Evolutionary conservation across 768 basidiomycete species (phyloP).

Genomic region (Auriscalpium microsporum): DNA sequence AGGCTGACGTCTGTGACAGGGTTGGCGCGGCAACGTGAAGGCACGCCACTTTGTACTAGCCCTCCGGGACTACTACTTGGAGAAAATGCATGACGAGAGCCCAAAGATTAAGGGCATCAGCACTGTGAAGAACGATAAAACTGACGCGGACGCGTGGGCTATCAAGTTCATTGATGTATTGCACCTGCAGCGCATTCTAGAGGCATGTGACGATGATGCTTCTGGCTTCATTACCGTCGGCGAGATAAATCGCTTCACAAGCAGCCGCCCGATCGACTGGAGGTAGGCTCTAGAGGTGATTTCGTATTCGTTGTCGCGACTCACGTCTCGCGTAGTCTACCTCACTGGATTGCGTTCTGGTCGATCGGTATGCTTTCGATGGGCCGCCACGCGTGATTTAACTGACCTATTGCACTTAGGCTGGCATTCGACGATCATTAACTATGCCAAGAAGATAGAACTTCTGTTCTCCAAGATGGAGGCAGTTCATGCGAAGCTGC

Average conservation of each 20-base stretch:
- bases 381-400: not conserved
- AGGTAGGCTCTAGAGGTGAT: conserved; percentile 9
- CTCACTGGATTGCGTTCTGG: conserved; percentile 23
- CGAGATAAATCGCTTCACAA: conserved; percentile 24
- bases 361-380: conserved; percentile 1
- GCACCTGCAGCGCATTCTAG: conserved; percentile 16
- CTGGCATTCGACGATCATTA: not conserved
- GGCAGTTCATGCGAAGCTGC: not conserved
- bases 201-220: conserved; percentile 2
- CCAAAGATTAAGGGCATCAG: conserved; percentile 6
- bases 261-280: conserved; percentile 17
- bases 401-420: not conserved
- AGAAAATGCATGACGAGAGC: conserved; percentile 8
- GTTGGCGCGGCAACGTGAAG: conserved; percentile 7
- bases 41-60: conserved; percentile 9
- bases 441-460: not conserved
- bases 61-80: conserved; percentile 22
- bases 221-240: conserved; percentile 22
- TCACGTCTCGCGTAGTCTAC: not conserved
- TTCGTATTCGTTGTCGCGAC: not conserved
- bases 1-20: not conserved
- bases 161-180: conserved; percentile 7
- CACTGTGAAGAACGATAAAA: not conserved
- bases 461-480: not conserved
- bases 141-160: conserved; percentile 16